Evolutionary conservation across 495 filamentous ascomycete genomes (phyloP), one percentile per base, ranked within the genome.

Genomic region (Rostrohypoxylon terebratum): DNA sequence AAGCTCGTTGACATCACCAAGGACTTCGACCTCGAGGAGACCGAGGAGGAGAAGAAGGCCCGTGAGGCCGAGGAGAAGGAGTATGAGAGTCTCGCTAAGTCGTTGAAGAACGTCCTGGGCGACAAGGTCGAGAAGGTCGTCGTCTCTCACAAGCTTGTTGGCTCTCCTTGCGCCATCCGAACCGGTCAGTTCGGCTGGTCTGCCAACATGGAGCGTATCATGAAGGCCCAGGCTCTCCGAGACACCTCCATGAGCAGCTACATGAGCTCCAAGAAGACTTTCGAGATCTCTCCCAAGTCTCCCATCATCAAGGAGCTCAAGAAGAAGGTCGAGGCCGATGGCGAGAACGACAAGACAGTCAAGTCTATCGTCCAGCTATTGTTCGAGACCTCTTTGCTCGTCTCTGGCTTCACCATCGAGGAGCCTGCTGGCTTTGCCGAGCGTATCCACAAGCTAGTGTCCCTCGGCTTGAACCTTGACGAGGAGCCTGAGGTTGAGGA

Each of bases 201-300:
- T 45, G 96, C 96, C 81, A 99, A 99, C 89, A 99, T 99, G 96
- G 96, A 99, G 91, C 96, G 96, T 87, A 99, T 99, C 90, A 99
- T 99, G 96, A 99, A 99, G 91, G 96, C 96, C 34, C 96, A 99
- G 88, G 96, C 96, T 81, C 93, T 99, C 75, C 96, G 96, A 86
- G 96, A 99, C 86, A 98, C 96, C 79, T 97, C 94, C 74, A 99
- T 99, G 96, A 91, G 87, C 85, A 97, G 93, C 68, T 99, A 99
- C 91, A 99, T 99, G 96, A 94, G 93, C 66, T 98, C 95, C 78
- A 99, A 99, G 94, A 99, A 99, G 92, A 99, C 96, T 61, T 98
- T 99, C 74, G 96, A 99, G 87, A 98, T 99, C 84, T 97, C 95
- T n/a, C 96, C 96, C 82, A 94, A 94, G 88, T 97, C 93, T 69